Percentiles rank a stretch among this genome's conserved stretches.
These are phyloP conservation scores for Ceratopteris richardii DNA, from an alignment of 75 land plant genomes.

Conservation along the genomic window DNA sequence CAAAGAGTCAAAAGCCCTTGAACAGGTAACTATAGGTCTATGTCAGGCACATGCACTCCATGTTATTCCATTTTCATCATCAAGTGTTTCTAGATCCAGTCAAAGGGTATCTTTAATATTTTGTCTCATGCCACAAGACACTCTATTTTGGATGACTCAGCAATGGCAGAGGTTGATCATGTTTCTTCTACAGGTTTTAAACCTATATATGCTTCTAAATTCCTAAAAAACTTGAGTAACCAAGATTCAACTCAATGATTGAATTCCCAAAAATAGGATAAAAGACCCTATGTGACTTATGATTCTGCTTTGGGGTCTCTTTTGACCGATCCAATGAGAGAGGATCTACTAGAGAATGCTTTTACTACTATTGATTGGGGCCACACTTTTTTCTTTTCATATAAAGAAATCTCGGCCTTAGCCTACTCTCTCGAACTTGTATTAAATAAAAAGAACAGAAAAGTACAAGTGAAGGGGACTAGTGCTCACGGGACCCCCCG, in stretches of 20 bases:
- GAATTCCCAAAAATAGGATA: conserved; percentile 38
- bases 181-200: conserved; percentile 66
- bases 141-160: conserved; percentile 73
- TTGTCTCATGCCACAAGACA: conserved; percentile 81
- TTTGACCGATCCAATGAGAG: conserved; percentile 67
- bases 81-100: conserved; percentile 9
- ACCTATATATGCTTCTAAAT: conserved; percentile 72
- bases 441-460: too few relatives aligned
- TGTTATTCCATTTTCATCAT: conserved; percentile 23
- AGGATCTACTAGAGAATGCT: conserved; percentile 30
- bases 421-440: too few relatives aligned
- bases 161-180: conserved; percentile 82
- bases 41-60: conserved; percentile 67
- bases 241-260: conserved; percentile 44
- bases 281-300: conserved; percentile 18
- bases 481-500: too few relatives aligned
- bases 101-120: conserved; percentile 74
- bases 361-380: conserved; percentile 21
- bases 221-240: conserved; percentile 71
- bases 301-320: conserved; percentile 68
- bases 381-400: too few relatives aligned
- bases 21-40: conserved; percentile 84
- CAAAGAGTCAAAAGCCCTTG: conserved; percentile 68
- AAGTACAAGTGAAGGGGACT: too few relatives aligned
- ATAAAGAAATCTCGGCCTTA: too few relatives aligned